Conservation (phyloP, 306 rosid species). For the Pterocarpus macrocarpus region DNA sequence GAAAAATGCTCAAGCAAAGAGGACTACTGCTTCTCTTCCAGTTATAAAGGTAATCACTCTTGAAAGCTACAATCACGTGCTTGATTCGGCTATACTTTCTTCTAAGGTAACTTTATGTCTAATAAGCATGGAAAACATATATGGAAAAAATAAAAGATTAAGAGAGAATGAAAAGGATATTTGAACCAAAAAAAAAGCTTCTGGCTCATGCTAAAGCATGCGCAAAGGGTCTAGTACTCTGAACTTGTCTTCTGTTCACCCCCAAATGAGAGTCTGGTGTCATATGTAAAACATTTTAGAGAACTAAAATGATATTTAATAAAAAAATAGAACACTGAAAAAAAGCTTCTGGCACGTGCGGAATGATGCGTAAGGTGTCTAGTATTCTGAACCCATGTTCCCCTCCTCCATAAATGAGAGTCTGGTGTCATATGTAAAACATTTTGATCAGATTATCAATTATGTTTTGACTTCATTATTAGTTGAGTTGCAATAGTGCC, state of each 20-base stretch:
- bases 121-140: slow-evolving; percentile 10
- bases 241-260: slow-evolving; percentile 26
- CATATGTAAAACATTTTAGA: slow-evolving; percentile 32
- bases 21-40: slow-evolving; percentile 87
- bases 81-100: slow-evolving; percentile 36
- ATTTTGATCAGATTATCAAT: slow-evolving; percentile 1
- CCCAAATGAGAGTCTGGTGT: slow-evolving; percentile 31
- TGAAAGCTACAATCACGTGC: slow-evolving; percentile 39
- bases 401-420: slow-evolving; percentile 31
- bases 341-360: not conserved
- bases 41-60: slow-evolving; percentile 76
- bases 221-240: not conserved
- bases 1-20: slow-evolving; percentile 97
- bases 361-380: not conserved
- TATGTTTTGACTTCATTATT: slow-evolving; percentile 25
- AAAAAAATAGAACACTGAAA: not conserved
- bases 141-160: slow-evolving; percentile 2
- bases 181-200: slow-evolving; percentile 13
- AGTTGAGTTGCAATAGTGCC: not conserved
- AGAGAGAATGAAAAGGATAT: slow-evolving; percentile 15
- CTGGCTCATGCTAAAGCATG: not conserved
- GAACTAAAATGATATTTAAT: slow-evolving; percentile 24
- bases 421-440: slow-evolving; percentile 37
- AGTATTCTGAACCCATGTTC: slow-evolving; percentile 24
- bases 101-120: slow-evolving; percentile 18